These are phyloP conservation scores for Microstegium vimineum DNA, from an alignment of 176 grass and related monocot genomes.

Conservation along the genomic window DNA sequence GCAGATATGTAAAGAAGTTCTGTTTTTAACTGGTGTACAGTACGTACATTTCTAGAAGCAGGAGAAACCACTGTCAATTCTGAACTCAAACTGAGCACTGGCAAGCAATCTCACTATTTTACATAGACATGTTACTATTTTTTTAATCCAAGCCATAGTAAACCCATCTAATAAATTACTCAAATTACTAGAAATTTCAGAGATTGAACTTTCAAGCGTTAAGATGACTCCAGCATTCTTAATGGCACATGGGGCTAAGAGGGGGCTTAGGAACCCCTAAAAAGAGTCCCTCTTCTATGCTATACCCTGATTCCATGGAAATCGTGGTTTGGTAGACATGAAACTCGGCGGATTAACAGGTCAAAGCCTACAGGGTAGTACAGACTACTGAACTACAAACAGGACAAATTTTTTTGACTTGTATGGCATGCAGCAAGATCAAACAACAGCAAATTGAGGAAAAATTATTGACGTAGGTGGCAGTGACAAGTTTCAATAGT, in stretches of 20 bases:
- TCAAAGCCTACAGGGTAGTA: neutral
- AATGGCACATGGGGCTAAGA: slow-evolving; percentile 8
- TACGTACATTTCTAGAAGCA: neutral
- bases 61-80: neutral
- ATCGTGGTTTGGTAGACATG: slow-evolving; percentile 1
- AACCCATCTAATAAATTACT: neutral
- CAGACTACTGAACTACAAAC: neutral
- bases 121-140: too few species aligned
- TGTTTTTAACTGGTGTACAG: neutral
- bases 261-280: neutral
- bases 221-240: neutral
- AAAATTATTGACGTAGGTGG: neutral
- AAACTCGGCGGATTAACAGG: neutral
- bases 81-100: neutral
- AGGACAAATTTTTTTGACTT: slow-evolving; percentile 3
- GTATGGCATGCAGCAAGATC: neutral
- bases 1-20: neutral
- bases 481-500: neutral
- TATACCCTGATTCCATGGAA: neutral
- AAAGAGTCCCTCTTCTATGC: neutral
- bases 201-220: neutral
- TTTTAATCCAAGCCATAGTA: neutral
- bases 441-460: neutral
- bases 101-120: neutral
- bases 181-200: neutral